Base-by-base conservation (phyloP, 345 rosid genomes). In the Populus deltoides region DNA sequence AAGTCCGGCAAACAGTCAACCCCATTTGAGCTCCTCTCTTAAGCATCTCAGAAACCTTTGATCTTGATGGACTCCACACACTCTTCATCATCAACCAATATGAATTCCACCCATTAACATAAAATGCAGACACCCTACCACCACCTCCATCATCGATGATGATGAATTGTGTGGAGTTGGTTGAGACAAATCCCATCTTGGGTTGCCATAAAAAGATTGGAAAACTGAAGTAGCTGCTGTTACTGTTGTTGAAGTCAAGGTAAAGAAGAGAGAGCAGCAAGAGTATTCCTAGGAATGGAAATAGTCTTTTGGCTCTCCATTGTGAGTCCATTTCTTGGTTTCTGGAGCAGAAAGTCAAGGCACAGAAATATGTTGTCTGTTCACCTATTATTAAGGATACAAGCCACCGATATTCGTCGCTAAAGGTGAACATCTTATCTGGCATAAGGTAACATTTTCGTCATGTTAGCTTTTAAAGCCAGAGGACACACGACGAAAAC, bases 1-100 rank as follows among this genome's bases (percentile, higher is more conserved):
- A 86, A 45, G 91, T 88, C 79, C 88, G 72, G 75, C 91, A 88
- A 41, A 88, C 87, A 38, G 80, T 86, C 88, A 86, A 61, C 59
- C 89, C 89, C 88, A 86, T 70, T 47, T 83, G 72, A 29, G 82
- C 71, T 20, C 86, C 86, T 53, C 39, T 70, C 41, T 75, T 76
- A 33, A 86, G 61, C 83, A 86, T 81, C 81, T 71, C 57, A 16
- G 86, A 77, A 2, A 83, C 86, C 72, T 77, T 83, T 49, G 77
- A 59, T 49, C 83, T 79, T 39, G 82, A 83, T 18, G 71, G 8
- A 2, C 70, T 65, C 85, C 85, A 75, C 51, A 77, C 74, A 69
- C 83, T 83, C 71, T 72, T 85, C 76, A 83, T 78, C 86, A 86
- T 77, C 75, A 81, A 13, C 86, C 86, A 83, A 51, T 86, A 86